These are phyloP conservation scores for Leptodontidium sp. DNA, from an alignment of 2,329 filamentous ascomycete genomes.

Conservation along the genomic window DNA sequence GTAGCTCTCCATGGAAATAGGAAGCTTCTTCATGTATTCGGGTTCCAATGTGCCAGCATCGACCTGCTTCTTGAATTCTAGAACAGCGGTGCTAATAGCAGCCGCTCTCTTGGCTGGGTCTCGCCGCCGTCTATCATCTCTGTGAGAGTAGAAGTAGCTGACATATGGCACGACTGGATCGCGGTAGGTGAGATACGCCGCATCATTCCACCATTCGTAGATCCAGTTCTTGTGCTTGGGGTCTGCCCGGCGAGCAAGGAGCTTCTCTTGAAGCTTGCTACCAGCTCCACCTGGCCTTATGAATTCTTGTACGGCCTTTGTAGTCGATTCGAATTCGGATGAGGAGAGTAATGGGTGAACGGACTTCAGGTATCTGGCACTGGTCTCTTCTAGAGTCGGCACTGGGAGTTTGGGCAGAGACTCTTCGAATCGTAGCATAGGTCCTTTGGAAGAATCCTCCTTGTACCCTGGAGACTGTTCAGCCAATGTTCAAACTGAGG, in stretches of 20 bases:
- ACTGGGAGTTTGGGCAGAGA: conserved; percentile 84
- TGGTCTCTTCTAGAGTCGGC: conserved; percentile 83
- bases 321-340: conserved; percentile 74
- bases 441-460: conserved; percentile 80
- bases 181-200: conserved; percentile 90
- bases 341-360: conserved; percentile 77
- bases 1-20: conserved; percentile 98
- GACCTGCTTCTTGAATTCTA: conserved; percentile 96
- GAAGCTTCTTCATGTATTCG: conserved; percentile 98
- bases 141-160: conserved; percentile 99
- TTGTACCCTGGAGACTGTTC: conserved; percentile 67
- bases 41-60: conserved; percentile 85
- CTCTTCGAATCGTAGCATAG: conserved; percentile 85
- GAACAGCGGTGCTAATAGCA: conserved; percentile 81
- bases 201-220: conserved; percentile 97
- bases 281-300: conserved; percentile 86
- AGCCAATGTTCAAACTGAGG: conserved; percentile 27
- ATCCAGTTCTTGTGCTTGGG: conserved; percentile 92
- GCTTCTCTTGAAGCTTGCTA: conserved; percentile 84
- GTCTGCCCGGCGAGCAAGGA: conserved; percentile 80
- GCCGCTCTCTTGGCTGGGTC: conserved; percentile 93
- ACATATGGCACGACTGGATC: conserved; percentile 98
- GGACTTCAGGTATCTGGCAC: conserved; percentile 80
- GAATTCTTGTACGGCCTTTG: conserved; percentile 88
- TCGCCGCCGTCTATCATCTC: conserved; percentile 87